Base-by-base conservation (phyloP, 1,284 basidiomycete genomes). In the Boletus semigastroideus region DNA sequence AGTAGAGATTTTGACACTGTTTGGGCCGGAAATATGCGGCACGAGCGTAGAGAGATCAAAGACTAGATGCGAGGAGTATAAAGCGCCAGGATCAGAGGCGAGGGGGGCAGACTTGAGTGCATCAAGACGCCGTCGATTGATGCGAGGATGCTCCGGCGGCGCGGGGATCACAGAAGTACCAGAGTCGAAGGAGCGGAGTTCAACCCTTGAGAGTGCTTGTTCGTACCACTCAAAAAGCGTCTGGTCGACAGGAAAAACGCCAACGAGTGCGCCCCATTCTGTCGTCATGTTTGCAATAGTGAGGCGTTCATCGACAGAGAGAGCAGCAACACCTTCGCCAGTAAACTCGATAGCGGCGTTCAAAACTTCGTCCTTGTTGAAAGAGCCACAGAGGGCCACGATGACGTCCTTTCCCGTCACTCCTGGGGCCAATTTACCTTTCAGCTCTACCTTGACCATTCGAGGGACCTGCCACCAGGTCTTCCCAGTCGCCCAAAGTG, bases 381-480 rank as follows among this genome's bases (percentile, higher is more conserved):
- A 99, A 43, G 88, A 90, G 11, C 96, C 94, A 55, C 96, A 98
- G 5, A 99, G 81, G 0, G 96, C 96, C 12, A 99, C 92, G 54
- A 99, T 99, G 41, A 99, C 92, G 64, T 99, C 96, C 72, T 99
- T 99, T 34, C 97, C 97, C 0, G 94, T 97, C 0, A 98, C 96
- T 9, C 97, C 97, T 0, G 87, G 82, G 0, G 90, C 79, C 0
- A 98, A 80, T 55, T 76, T 75, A 13, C 96, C 96, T 54, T 80
- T 84, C 39, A 99, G 78, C 65, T 98, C 94, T 53, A 99, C 96
- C 56, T 93, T 93, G 70, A 99, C 84, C 80, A 98, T 94, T 10
- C 94, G 84, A 7, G 96, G 96, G 25, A 99, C 90, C 75, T 99
- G 96, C 97, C 96, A 99, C 96, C 96, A 99, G 5, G 97, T 99